A percentile compares a stretch with the other conserved stretches of the same genome.
phyloP scores from a whole-genome alignment of 2,329 filamentous ascomycete species.

The Zymoseptoria pseudotritici region DNA sequence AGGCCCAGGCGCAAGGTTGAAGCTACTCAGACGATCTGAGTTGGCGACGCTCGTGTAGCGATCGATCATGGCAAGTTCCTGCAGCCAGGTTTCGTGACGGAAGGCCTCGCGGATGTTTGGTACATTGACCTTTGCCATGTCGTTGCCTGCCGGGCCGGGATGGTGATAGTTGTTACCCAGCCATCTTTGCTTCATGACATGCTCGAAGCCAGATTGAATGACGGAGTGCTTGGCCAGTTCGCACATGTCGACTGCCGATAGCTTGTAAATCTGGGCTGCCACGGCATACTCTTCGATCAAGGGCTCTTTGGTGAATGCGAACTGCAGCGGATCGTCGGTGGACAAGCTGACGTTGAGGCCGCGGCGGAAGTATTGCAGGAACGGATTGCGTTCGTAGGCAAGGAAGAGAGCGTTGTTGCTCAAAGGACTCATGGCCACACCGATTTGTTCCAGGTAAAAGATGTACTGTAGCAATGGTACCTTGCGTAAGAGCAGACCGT shows the following conservation, averaged over 20 bases:
- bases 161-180: constrained; percentile 70
- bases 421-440: constrained; percentile 97
- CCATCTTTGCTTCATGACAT: constrained; percentile 84
- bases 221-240: constrained; percentile 96
- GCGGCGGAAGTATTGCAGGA: constrained; percentile 88
- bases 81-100: constrained; percentile 73
- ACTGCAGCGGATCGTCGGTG: constrained; percentile 93
- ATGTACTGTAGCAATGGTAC: constrained; percentile 92
- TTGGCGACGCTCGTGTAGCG: constrained; percentile 33
- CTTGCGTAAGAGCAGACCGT: constrained; percentile 85
- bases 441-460: constrained; percentile 96
- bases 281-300: constrained; percentile 97
- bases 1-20: constrained; percentile 20
- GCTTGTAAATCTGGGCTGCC: constrained; percentile 95
- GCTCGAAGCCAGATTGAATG: constrained; percentile 87
- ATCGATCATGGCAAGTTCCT: constrained; percentile 69
- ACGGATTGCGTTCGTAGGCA: constrained; percentile 94
- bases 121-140: constrained; percentile 92
- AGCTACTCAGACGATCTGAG: constrained; percentile 19
- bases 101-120: constrained; percentile 89
- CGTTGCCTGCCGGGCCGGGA: constrained; percentile 76
- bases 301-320: constrained; percentile 96
- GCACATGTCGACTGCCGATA: constrained; percentile 96
- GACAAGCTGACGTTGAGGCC: constrained; percentile 93
- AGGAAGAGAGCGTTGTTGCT: constrained; percentile 97